A percentile compares a stretch with the other conserved stretches of the same genome.
Conservation (phyloP, 169 alveolate species). For the Plasmodium chabaudi region DNA sequence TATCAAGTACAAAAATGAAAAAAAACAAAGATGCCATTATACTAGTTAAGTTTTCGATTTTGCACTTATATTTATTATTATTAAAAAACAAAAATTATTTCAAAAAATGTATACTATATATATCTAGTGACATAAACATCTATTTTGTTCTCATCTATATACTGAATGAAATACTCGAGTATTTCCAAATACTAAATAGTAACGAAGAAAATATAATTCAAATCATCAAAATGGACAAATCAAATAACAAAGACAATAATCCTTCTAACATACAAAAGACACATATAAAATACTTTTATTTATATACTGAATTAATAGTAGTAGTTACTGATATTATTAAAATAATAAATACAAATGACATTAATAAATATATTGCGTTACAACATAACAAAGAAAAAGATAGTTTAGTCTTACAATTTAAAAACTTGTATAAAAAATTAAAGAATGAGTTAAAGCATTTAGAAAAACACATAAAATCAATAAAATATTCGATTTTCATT, state of each 20-base stretch:
- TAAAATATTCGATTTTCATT: slow-evolving; percentile 33
- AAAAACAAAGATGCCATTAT: slow-evolving; percentile 48
- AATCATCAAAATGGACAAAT: neutral
- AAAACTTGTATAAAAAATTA: slow-evolving; percentile 51
- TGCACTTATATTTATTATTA: slow-evolving; percentile 60
- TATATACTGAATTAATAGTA: slow-evolving; percentile 39
- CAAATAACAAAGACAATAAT: slow-evolving; percentile 13
- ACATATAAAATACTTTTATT: slow-evolving; percentile 36
- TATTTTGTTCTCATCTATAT: slow-evolving; percentile 61
- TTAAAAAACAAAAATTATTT: slow-evolving; percentile 54
- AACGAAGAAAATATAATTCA: slow-evolving; percentile 2
- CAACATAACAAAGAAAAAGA: slow-evolving; percentile 67
- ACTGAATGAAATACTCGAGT: slow-evolving; percentile 60
- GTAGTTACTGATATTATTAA: slow-evolving; percentile 57
- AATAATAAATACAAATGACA: slow-evolving; percentile 58
- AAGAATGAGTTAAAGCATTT: slow-evolving; percentile 37
- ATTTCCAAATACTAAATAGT: slow-evolving; percentile 43
- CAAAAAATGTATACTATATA: slow-evolving; percentile 58
- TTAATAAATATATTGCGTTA: slow-evolving; percentile 61
- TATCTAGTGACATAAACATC: slow-evolving; percentile 69
- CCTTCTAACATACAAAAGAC: neutral
- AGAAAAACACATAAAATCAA: slow-evolving; percentile 23
- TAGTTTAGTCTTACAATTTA: slow-evolving; percentile 35
- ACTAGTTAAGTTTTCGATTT: slow-evolving; percentile 65
- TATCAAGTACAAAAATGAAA: slow-evolving; percentile 46